Evolutionary conservation across 257 asterid genomes (phyloP).

Genomic region (Anisodus acutangulus): DNA sequence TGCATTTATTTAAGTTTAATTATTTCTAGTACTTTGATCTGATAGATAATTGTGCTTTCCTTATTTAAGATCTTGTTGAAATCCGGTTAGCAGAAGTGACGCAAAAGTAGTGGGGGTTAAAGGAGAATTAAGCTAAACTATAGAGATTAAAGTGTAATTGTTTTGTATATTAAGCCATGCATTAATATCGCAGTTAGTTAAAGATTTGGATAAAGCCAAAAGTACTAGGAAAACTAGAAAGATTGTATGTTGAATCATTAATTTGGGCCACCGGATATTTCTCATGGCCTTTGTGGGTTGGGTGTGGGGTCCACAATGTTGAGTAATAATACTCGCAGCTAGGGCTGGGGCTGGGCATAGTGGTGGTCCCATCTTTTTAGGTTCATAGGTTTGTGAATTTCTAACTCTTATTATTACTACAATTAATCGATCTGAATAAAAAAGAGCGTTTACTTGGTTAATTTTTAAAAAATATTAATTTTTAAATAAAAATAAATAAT

Average conservation of each 20-base stretch:
- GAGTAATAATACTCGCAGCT: neutral
- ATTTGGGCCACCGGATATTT: constrained; percentile 17
- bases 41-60: neutral
- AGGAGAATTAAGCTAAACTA: neutral
- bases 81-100: neutral
- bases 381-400: neutral
- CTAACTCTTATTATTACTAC: too few relatives aligned
- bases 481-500: too few relatives aligned
- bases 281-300: neutral
- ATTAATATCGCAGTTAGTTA: constrained; percentile 13
- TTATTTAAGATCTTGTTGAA: neutral
- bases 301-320: neutral
- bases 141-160: neutral
- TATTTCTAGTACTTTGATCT: neutral
- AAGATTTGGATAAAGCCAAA: neutral
- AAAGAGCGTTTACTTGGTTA: too few relatives aligned
- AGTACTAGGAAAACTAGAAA: neutral
- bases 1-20: neutral
- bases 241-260: neutral
- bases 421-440: too few relatives aligned
- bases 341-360: too few relatives aligned
- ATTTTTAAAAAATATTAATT: too few relatives aligned
- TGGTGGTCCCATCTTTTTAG: neutral
- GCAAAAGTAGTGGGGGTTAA: neutral
- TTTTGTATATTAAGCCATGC: neutral